Evolutionary conservation across 768 basidiomycete genomes (phyloP).

Genomic region (Suillus plorans): DNA sequence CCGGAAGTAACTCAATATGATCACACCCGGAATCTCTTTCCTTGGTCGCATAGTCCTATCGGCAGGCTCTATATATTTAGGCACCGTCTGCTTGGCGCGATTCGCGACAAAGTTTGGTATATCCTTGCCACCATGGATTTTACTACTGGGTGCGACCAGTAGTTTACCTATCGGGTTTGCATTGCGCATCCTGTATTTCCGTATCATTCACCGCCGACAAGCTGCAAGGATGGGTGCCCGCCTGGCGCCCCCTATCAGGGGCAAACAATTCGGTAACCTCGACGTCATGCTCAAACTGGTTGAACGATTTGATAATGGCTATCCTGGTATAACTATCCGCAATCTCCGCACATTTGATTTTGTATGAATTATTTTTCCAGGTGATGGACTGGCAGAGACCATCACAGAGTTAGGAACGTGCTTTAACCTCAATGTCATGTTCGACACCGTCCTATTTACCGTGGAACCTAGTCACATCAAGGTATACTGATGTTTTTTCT

Average conservation of each 20-base stretch:
- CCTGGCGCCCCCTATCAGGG: conserved; percentile 37
- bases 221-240: conserved; percentile 49
- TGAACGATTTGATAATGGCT: conserved; percentile 40
- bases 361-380: conserved; percentile 24
- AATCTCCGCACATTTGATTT: not conserved
- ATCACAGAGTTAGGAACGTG: conserved; percentile 40
- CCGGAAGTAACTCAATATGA: conserved; percentile 11
- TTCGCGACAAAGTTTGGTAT: conserved; percentile 16
- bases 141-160: conserved; percentile 30
- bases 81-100: conserved; percentile 4
- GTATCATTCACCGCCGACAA: conserved; percentile 29
- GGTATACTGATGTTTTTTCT: conserved; percentile 11
- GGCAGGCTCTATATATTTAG: conserved; percentile 3
- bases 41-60: conserved; percentile 3
- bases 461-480: conserved; percentile 56
- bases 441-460: conserved; percentile 47
- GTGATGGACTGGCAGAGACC: conserved; percentile 40
- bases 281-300: conserved; percentile 41
- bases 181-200: conserved; percentile 29
- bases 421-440: conserved; percentile 46
- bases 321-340: conserved; percentile 42
- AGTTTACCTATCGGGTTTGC: conserved; percentile 35
- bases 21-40: conserved; percentile 17
- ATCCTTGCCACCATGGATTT: conserved; percentile 38
- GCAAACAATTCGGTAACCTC: conserved; percentile 44